phyloP scores from a whole-genome alignment of 495 filamentous ascomycete genomes.

The Haplographium delicatum region DNA sequence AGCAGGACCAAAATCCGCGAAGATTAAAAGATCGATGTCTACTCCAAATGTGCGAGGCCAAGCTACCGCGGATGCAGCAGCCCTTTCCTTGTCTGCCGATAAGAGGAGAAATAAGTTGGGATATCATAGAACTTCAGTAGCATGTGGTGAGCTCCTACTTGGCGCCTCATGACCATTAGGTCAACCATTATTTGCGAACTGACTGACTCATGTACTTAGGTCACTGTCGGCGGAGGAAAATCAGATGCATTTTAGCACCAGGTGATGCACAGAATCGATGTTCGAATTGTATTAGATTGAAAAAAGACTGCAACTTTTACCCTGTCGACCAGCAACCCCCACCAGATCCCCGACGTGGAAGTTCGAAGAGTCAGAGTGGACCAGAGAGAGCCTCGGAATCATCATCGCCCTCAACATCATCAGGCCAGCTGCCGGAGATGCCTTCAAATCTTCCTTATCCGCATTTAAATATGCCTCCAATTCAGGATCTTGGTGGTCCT shows the following conservation, averaged over 20 bases:
- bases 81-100: conserved; percentile 50
- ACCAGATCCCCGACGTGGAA: conserved; percentile 24
- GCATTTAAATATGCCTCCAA: conserved; percentile 41
- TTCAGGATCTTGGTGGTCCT: conserved; percentile 42
- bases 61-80: conserved; percentile 32
- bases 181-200: no score
- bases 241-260: conserved; percentile 77
- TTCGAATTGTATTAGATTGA: conserved; percentile 91
- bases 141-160: conserved; percentile 72
- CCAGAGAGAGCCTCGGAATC: conserved; percentile 37
- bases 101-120: conserved; percentile 95
- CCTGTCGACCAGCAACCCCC: conserved; percentile 83
- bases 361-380: conserved; percentile 23
- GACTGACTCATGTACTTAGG: conserved; percentile 44
- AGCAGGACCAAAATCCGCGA: conserved; percentile 37
- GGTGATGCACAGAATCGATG: conserved; percentile 78
- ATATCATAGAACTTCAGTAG: conserved; percentile 95
- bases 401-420: conserved; percentile 44
- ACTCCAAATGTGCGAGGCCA: conserved; percentile 59
- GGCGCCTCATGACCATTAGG: no score
- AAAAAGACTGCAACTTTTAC: conserved; percentile 93
- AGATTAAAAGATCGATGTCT: conserved; percentile 59
- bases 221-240: conserved; percentile 93
- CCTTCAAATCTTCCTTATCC: conserved; percentile 37
- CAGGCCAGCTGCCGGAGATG: conserved; percentile 37